Conservation (phyloP, 2,329 filamentous ascomycete genomes). For the Claviceps digitariae region DNA sequence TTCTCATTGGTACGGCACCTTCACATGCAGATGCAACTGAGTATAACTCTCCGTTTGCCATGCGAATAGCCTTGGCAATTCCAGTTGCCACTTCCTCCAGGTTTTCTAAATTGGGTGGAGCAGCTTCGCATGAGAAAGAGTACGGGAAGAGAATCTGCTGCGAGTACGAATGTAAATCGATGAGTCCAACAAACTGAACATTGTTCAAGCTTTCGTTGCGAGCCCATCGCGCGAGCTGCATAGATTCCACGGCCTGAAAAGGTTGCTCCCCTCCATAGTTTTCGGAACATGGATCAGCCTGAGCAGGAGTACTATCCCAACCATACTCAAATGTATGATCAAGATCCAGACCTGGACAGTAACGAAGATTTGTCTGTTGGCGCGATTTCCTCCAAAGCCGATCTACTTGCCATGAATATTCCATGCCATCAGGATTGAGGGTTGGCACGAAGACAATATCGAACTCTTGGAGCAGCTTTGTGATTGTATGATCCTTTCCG, state of each 20-base stretch:
- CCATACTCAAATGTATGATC: constrained; percentile 76
- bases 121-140: constrained; percentile 63
- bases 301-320: constrained; percentile 58
- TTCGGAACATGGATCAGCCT: constrained; percentile 76
- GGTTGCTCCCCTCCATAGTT: constrained; percentile 73
- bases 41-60: constrained; percentile 64
- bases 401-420: constrained; percentile 85
- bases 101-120: constrained; percentile 80
- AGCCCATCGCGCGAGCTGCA: constrained; percentile 67
- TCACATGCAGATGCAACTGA: constrained; percentile 77
- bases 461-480: constrained; percentile 66
- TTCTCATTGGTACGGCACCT: constrained; percentile 41
- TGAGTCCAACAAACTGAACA: constrained; percentile 65
- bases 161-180: constrained; percentile 91
- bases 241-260: constrained; percentile 72
- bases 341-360: constrained; percentile 79
- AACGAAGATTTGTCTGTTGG: constrained; percentile 66
- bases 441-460: constrained; percentile 83
- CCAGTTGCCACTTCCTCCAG: constrained; percentile 81
- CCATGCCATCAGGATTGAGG: constrained; percentile 85
- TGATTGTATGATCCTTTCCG: constrained; percentile 57
- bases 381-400: constrained; percentile 91
- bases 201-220: constrained; percentile 62
- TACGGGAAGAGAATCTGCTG: constrained; percentile 92
- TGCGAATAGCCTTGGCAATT: constrained; percentile 75